Base-by-base conservation (phyloP, 2,329 filamentous ascomycete species). In the Phaeosphaeria sp. region DNA sequence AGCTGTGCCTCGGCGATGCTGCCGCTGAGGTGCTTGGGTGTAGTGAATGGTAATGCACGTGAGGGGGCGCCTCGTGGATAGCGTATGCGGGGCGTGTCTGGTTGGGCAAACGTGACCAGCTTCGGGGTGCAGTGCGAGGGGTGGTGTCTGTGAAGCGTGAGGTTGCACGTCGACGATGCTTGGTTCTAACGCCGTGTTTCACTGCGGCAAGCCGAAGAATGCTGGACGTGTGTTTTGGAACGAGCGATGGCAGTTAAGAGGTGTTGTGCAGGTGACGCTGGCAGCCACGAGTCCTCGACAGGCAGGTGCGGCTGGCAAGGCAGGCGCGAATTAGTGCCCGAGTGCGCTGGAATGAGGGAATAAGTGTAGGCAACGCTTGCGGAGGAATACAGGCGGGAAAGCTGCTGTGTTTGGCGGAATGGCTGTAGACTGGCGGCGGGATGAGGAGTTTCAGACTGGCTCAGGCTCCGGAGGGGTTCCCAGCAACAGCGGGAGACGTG, bases 191-290 rank as follows among this genome's bases (percentile, higher is more conserved):
- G 55, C 55, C 39, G 60, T 56, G 72, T 68, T 59, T 67, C 59
- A 63, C 63, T 68, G 65, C 67, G 64, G 70, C 70, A 62, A 72
- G 68, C 69, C 71, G 67, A 69, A 63, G 52, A 54, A 64, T 56
- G 63, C 65, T 65, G 71, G 64, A 65, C 56, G 66, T 60, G 58
- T 69, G 53, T 65, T 57, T 58, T 46, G 44, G 41, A 22, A 44
- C 56, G 33, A 30, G 25, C 44, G 48, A 42, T 20, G 42, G 55
- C 33, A 11, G 46, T 10, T 13, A 43, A 30, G 33, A 47, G 44
- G n/a, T n/a, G n/a, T 43, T 30, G 23, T 21, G 58, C 61, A 60
- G 59, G 65, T 71, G 71, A 71, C 68, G 70, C 69, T 71, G 68
- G 52, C 59, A 58, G 64, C 60, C 64, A 64, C 68, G 61, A 58